These are phyloP conservation scores for Luffa acutangula DNA, from an alignment of 306 rosid genomes.

Conservation along the genomic window DNA sequence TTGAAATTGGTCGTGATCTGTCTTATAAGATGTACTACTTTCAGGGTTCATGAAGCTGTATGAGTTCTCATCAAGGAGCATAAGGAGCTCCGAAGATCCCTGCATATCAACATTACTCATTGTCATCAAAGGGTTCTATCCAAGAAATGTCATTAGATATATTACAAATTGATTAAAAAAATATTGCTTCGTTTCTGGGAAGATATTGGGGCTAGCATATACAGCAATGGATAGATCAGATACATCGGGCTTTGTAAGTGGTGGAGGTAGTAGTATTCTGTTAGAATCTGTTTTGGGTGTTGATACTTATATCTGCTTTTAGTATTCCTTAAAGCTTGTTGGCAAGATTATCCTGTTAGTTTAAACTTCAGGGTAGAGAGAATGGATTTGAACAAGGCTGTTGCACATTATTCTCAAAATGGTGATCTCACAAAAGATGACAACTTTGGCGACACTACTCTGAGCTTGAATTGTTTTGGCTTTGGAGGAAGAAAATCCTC, in stretches of 20 bases:
- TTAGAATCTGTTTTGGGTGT: constrained; percentile 25
- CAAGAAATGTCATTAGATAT: constrained; percentile 86
- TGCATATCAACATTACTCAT: constrained; percentile 25
- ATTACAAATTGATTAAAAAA: constrained; percentile 11
- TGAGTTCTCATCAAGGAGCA: constrained; percentile 58
- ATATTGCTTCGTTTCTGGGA: constrained; percentile 7
- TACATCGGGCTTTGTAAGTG: constrained; percentile 89
- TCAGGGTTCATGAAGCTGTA: constrained; percentile 75
- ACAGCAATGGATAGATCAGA: constrained; percentile 71
- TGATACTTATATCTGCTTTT: constrained; percentile 22
- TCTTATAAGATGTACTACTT: constrained; percentile 9
- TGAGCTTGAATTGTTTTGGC: constrained; percentile 58
- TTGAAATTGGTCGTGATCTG: background rate
- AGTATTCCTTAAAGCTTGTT: constrained; percentile 24
- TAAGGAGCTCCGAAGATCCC: constrained; percentile 51
- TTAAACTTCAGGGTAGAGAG: constrained; percentile 24
- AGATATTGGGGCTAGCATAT: constrained; percentile 15
- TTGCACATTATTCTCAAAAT: constrained; percentile 42
- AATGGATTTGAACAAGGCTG: constrained; percentile 73
- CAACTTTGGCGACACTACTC: constrained; percentile 55
- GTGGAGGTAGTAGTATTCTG: constrained; percentile 33
- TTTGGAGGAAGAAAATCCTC: constrained; percentile 38
- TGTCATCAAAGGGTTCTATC: constrained; percentile 74
- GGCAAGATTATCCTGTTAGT: constrained; percentile 28
- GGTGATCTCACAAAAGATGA: constrained; percentile 40